Percentiles rank a stretch among this genome's conserved stretches.
phyloP scores from a whole-genome alignment of 306 rosid genomes.

The Amphicarpaea edgeworthii region DNA sequence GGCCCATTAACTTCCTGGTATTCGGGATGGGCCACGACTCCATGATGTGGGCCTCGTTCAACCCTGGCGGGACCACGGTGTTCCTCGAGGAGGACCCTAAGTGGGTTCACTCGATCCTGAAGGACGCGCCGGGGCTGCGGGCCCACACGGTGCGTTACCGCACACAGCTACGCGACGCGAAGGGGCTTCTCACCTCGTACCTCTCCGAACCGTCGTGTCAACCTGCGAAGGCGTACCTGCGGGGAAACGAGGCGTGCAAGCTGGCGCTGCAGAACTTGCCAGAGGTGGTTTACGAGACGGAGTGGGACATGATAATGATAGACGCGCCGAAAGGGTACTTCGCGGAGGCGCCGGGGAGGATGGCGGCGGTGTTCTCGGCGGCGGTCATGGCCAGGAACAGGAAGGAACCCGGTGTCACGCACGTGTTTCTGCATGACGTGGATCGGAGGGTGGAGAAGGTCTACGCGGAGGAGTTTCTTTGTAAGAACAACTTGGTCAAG shows the following conservation, averaged over 20 bases:
- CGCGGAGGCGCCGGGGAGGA: conserved; percentile 87
- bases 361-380: conserved; percentile 91
- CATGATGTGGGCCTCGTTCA: conserved; percentile 90
- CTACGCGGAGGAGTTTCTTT: conserved; percentile 80
- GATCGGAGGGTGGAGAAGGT: conserved; percentile 86
- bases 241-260: conserved; percentile 62
- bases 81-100: conserved; percentile 92
- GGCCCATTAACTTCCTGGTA: conserved; percentile 80
- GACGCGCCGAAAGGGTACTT: conserved; percentile 89
- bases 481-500: conserved; percentile 61
- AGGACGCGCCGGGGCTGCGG: conserved; percentile 63
- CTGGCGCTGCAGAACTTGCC: conserved; percentile 82
- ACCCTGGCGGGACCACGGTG: conserved; percentile 77
- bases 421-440: conserved; percentile 88
- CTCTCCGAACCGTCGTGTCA: conserved; percentile 55
- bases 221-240: conserved; percentile 57
- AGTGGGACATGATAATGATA: conserved; percentile 94
- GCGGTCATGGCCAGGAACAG: conserved; percentile 86
- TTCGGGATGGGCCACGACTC: conserved; percentile 95
- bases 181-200: conserved; percentile 54
- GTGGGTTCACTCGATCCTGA: conserved; percentile 82
- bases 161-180: conserved; percentile 73
- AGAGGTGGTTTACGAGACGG: conserved; percentile 69
- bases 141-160: conserved; percentile 75
- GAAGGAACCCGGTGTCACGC: conserved; percentile 76